Evolutionary conservation across 352 stramenopile species (phyloP).

Genomic region (Phytophthora syringae): DNA sequence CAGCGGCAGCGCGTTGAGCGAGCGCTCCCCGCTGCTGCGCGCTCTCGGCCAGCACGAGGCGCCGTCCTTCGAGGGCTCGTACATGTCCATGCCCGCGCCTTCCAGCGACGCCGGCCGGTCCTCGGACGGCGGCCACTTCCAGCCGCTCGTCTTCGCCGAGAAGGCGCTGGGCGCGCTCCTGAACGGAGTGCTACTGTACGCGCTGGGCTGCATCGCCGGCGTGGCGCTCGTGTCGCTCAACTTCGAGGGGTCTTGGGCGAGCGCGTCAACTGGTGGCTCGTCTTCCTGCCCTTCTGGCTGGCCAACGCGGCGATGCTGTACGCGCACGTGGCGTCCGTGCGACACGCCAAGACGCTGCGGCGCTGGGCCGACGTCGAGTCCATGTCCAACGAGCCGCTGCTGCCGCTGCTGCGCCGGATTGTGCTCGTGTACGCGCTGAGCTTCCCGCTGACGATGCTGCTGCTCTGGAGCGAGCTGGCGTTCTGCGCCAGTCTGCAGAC

Average conservation of each 20-base stretch:
- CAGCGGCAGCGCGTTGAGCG: conserved; percentile 39
- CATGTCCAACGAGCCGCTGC: conserved; percentile 83
- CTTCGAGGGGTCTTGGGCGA: conserved; percentile 68
- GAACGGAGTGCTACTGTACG: conserved; percentile 81
- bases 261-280: conserved; percentile 80
- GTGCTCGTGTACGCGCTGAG: conserved; percentile 80
- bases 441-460: conserved; percentile 67
- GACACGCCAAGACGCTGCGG: conserved; percentile 68
- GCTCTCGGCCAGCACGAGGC: conserved; percentile 52
- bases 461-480: conserved; percentile 85
- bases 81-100: conserved; percentile 72
- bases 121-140: conserved; percentile 61
- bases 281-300: conserved; percentile 85
- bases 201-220: conserved; percentile 73
- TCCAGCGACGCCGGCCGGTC: conserved; percentile 22
- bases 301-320: conserved; percentile 67
- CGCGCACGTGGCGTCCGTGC: conserved; percentile 68
- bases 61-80: conserved; percentile 68
- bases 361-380: conserved; percentile 81
- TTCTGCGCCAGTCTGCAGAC: conserved; percentile 80
- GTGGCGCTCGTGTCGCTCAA: conserved; percentile 80
- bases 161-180: conserved; percentile 76
- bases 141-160: conserved; percentile 80
- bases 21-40: conserved; percentile 76
- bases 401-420: conserved; percentile 78